Evolutionary conservation across 75 land plant species (phyloP).

Genomic region (Cunninghamia lanceolata): DNA sequence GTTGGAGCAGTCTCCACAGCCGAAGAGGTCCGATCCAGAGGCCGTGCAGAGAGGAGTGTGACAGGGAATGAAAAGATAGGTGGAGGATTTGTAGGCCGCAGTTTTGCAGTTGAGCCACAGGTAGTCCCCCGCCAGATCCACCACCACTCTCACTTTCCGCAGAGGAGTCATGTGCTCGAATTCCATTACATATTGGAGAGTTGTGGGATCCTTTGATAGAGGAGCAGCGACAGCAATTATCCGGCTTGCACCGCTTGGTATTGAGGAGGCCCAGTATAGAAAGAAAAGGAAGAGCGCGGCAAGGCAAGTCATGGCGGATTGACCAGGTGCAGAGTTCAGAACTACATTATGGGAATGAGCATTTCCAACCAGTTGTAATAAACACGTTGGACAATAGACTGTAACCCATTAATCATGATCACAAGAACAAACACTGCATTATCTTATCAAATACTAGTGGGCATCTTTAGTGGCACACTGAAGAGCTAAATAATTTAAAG

Average conservation of each 20-base stretch:
- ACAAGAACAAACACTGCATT: no score
- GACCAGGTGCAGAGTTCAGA: no score
- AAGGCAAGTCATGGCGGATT: no score
- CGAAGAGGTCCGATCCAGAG: neutral
- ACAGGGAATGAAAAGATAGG: slow-evolving; percentile 16
- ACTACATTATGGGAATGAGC: no score
- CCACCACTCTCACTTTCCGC: slow-evolving; percentile 9
- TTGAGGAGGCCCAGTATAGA: neutral
- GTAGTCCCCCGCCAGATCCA: slow-evolving; percentile 24
- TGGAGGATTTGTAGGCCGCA: neutral
- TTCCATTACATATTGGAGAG: slow-evolving; percentile 18
- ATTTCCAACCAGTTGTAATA: no score
- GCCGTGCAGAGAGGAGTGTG: slow-evolving; percentile 19
- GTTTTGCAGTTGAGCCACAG: slow-evolving; percentile 23
- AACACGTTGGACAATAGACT: no score
- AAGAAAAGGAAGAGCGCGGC: no score
- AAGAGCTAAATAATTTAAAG: no score
- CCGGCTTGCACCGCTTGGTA: no score
- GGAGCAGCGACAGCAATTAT: neutral
- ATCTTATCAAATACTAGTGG: no score
- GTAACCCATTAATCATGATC: no score
- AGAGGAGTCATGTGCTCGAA: slow-evolving; percentile 8
- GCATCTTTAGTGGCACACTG: slow-evolving; percentile 18
- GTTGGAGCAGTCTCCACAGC: neutral
- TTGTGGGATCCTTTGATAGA: slow-evolving; percentile 20